These are phyloP conservation scores for Ascochyta fabae DNA, from an alignment of 2,329 filamentous ascomycete genomes.

Conservation along the genomic window DNA sequence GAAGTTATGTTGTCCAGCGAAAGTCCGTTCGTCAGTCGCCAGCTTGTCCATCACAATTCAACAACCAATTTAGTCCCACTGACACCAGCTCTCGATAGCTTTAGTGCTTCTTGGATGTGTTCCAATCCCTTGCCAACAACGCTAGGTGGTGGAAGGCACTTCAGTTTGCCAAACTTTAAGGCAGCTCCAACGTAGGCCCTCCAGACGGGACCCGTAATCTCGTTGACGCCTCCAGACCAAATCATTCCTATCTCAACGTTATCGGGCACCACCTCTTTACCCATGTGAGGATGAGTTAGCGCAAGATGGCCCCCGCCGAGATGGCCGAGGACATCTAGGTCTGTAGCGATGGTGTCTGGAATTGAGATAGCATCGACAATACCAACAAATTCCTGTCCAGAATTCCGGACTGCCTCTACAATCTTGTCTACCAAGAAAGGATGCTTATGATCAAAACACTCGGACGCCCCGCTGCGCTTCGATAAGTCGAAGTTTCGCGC, in stretches of 20 bases:
- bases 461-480: constrained; percentile 29
- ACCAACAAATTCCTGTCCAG: constrained; percentile 48
- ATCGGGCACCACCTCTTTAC: constrained; percentile 27
- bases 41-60: constrained; percentile 30
- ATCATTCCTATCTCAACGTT: constrained; percentile 45
- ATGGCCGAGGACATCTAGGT: constrained; percentile 34
- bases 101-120: constrained; percentile 31
- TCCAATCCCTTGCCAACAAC: constrained; percentile 39
- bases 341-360: constrained; percentile 23
- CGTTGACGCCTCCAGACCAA: constrained; percentile 27
- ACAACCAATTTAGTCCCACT: constrained; percentile 52
- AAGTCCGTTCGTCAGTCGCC: not conserved
- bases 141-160: constrained; percentile 32
- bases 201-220: constrained; percentile 35
- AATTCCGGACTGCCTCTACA: constrained; percentile 42
- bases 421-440: constrained; percentile 45
- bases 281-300: constrained; percentile 46
- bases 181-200: constrained; percentile 35
- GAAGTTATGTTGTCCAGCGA: not conserved
- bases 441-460: constrained; percentile 38
- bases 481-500: constrained; percentile 30
- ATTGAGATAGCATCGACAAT: constrained; percentile 48
- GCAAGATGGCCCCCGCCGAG: constrained; percentile 46
- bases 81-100: constrained; percentile 39
- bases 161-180: constrained; percentile 29